Conservation (phyloP, 306 rosid species). For the Gynostemma pentaphyllum region DNA sequence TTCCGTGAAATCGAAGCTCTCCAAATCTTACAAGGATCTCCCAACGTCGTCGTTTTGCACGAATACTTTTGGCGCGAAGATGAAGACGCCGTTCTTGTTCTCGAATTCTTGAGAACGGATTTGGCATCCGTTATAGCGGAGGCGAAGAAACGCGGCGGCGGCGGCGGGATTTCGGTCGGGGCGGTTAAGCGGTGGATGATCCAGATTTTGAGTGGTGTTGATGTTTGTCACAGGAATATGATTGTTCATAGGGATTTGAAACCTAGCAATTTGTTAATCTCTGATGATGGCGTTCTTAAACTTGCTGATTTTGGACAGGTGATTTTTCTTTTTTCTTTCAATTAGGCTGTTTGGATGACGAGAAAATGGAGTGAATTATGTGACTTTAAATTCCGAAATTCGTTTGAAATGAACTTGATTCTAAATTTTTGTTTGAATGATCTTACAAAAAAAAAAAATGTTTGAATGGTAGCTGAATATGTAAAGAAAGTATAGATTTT, state of each 20-base stretch:
- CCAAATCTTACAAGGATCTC: constrained; percentile 38
- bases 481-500: too few relatives aligned
- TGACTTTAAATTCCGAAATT: too few relatives aligned
- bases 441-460: too few relatives aligned
- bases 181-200: constrained; percentile 77
- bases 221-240: constrained; percentile 59
- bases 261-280: constrained; percentile 59
- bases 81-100: constrained; percentile 82
- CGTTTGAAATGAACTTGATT: too few relatives aligned
- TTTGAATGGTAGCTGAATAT: too few relatives aligned
- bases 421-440: too few relatives aligned
- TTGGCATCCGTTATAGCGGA: constrained; percentile 42
- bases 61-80: constrained; percentile 92
- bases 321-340: neutral
- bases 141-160: constrained; percentile 35
- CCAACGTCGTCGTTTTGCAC: constrained; percentile 54
- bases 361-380: neutral
- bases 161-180: constrained; percentile 25
- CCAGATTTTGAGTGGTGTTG: constrained; percentile 59
- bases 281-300: constrained; percentile 73
- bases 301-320: constrained; percentile 96
- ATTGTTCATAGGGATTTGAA: constrained; percentile 81
- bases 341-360: neutral
- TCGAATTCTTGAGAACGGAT: constrained; percentile 55
- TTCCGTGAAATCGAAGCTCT: constrained; percentile 76